A percentile compares a stretch with the other conserved stretches of the same genome.
These are phyloP conservation scores for Alternaria incomplexa DNA, from an alignment of 2,329 filamentous ascomycete species.

Conservation along the genomic window DNA sequence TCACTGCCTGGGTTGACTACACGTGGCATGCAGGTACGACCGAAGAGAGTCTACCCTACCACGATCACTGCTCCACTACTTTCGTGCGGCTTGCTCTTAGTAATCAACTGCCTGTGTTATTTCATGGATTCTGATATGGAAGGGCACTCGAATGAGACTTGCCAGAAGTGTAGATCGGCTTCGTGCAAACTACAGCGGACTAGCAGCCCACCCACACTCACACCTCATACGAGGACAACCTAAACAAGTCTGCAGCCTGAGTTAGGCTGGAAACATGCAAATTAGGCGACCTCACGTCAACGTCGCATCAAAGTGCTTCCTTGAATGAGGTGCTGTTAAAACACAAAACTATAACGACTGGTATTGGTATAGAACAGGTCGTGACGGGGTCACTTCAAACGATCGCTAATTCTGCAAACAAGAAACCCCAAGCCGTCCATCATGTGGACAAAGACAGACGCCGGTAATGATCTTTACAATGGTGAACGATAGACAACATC, in stretches of 20 bases:
- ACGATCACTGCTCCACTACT: background rate
- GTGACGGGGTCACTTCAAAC: background rate
- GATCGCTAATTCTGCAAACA: background rate
- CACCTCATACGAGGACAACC: background rate
- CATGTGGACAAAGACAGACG: background rate
- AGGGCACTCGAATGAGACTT: background rate
- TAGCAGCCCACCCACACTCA: background rate
- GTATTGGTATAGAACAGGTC: background rate
- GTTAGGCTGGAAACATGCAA: background rate
- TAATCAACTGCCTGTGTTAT: background rate
- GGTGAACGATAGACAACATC: background rate
- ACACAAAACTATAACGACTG: background rate
- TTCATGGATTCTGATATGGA: background rate
- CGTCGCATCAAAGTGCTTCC: accelerated
- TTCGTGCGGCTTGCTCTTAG: accelerated
- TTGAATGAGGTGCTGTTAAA: background rate
- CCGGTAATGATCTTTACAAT: background rate
- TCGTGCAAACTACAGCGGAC: background rate
- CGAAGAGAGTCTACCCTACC: background rate
- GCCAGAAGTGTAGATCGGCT: background rate
- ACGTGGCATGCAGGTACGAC: background rate
- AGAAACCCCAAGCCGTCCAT: background rate
- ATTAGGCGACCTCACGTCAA: background rate
- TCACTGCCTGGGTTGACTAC: background rate
- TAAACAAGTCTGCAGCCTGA: background rate